phyloP scores from a whole-genome alignment of 768 basidiomycete species.

The Tulasnella sp. region DNA sequence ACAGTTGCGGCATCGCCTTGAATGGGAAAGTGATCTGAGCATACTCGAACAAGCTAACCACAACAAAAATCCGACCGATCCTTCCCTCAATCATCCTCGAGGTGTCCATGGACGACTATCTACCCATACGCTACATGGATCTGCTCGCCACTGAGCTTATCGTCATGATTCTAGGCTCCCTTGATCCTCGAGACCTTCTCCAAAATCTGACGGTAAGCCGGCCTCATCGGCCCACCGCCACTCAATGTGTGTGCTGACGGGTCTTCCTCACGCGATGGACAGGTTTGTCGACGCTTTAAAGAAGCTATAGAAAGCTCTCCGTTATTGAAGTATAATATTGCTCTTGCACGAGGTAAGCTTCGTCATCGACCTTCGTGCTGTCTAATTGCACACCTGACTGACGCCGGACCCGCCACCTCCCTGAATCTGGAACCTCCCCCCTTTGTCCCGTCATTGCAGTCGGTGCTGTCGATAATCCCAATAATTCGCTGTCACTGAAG shows the following conservation, averaged over 20 bases:
- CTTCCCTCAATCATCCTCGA: conserved; percentile 17
- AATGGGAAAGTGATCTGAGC: conserved; percentile 16
- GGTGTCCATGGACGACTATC: conserved; percentile 10
- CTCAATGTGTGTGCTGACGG: neutral
- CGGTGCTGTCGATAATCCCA: conserved; percentile 28
- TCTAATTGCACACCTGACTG: conserved; percentile 27
- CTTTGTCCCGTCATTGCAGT: conserved; percentile 19
- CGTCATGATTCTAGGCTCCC: conserved; percentile 7
- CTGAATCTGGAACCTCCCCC: neutral
- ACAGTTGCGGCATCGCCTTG: neutral
- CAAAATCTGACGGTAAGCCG: conserved; percentile 20
- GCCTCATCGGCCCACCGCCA: neutral
- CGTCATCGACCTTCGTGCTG: neutral
- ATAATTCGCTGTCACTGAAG: conserved; percentile 3
- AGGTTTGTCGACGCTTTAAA: conserved; percentile 28
- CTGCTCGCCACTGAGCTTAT: conserved; percentile 32
- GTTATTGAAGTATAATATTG: conserved; percentile 29
- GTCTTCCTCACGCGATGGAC: neutral
- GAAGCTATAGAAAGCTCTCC: conserved; percentile 18
- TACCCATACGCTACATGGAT: conserved; percentile 22
- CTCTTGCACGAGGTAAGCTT: conserved; percentile 27
- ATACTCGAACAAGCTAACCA: conserved; percentile 9
- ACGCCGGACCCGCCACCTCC: conserved; percentile 12
- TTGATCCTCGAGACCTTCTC: conserved; percentile 22
- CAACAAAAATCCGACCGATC: conserved; percentile 21